Percentiles rank a stretch among this genome's conserved stretches.
These are phyloP conservation scores for Elongisporangium anandrum DNA, from an alignment of 352 stramenopile species.

Conservation along the genomic window DNA sequence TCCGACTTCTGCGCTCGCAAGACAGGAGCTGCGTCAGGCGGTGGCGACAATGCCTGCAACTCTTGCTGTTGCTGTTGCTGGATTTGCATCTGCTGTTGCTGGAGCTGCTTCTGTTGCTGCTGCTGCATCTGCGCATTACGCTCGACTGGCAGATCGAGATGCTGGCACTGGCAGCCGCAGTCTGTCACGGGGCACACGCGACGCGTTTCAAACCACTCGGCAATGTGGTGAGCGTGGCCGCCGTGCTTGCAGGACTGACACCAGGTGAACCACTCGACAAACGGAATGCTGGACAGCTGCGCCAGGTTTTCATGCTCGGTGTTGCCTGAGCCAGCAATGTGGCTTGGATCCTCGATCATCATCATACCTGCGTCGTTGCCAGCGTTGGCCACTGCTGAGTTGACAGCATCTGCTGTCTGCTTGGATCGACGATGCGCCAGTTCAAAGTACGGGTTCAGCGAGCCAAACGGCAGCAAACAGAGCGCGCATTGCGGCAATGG, in stretches of 20 bases:
- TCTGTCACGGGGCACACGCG: slow-evolving; percentile 90
- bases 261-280: slow-evolving; percentile 96
- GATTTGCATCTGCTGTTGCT: slow-evolving; percentile 18
- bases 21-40: slow-evolving; percentile 3
- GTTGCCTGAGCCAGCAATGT: slow-evolving; percentile 16
- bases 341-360: slow-evolving; percentile 43
- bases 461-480: slow-evolving; percentile 92
- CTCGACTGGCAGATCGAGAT: slow-evolving; percentile 63
- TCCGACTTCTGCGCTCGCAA: slow-evolving; percentile 5
- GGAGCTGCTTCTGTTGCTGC: slow-evolving; percentile 10
- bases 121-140: slow-evolving; percentile 14
- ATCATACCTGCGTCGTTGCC: slow-evolving; percentile 24
- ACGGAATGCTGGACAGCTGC: slow-evolving; percentile 90
- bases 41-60: not conserved
- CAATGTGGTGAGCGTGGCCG: slow-evolving; percentile 92
- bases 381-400: slow-evolving; percentile 21
- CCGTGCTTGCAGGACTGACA: slow-evolving; percentile 90
- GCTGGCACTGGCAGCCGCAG: slow-evolving; percentile 90
- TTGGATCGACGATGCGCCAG: slow-evolving; percentile 80
- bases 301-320: slow-evolving; percentile 81
- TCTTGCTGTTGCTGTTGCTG: slow-evolving; percentile 23
- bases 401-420: slow-evolving; percentile 52
- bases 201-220: slow-evolving; percentile 92
- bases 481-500: slow-evolving; percentile 91
- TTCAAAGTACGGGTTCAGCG: slow-evolving; percentile 94